Conservation (phyloP, 2,329 filamentous ascomycete species). For the Aspergillus uvarum region DNA sequence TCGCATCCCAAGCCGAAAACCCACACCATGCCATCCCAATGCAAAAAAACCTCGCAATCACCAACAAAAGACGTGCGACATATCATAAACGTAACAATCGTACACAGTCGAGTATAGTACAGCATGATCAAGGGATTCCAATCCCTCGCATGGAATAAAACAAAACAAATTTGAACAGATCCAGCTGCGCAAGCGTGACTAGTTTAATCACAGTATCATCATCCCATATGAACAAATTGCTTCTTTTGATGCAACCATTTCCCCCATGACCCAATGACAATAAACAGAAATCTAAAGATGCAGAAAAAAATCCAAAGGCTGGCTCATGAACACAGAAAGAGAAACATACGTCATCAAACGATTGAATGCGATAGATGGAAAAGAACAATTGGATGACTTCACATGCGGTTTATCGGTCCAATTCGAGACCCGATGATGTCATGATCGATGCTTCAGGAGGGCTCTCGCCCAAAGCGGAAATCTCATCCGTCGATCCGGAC, state of each 20-base stretch:
- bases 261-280: slow-evolving; percentile 6
- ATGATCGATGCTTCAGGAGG: slow-evolving; percentile 14
- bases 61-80: not conserved
- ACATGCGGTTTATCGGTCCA: slow-evolving; percentile 14
- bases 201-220: not conserved
- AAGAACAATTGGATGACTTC: slow-evolving; percentile 1
- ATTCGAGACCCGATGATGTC: slow-evolving; percentile 20
- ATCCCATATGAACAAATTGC: slow-evolving; percentile 10
- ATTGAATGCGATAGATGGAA: slow-evolving; percentile 1
- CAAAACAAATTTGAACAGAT: not conserved
- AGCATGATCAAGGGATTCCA: slow-evolving; percentile 8
- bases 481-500: slow-evolving; percentile 19
- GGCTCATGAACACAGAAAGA: slow-evolving; percentile 11
- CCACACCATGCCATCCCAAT: slow-evolving; percentile 18
- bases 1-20: slow-evolving; percentile 9
- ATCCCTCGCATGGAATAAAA: slow-evolving; percentile 6
- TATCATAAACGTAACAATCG: slow-evolving; percentile 19
- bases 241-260: slow-evolving; percentile 19
- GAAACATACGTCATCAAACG: slow-evolving; percentile 18
- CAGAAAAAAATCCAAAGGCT: slow-evolving; percentile 16
- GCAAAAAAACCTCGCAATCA: slow-evolving; percentile 10
- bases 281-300: slow-evolving; percentile 17
- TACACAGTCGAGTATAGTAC: slow-evolving; percentile 21
- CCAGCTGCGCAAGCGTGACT: not conserved
- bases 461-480: slow-evolving; percentile 15